phyloP scores from a whole-genome alignment of 116 monocot genomes.

The Iris pallida region DNA sequence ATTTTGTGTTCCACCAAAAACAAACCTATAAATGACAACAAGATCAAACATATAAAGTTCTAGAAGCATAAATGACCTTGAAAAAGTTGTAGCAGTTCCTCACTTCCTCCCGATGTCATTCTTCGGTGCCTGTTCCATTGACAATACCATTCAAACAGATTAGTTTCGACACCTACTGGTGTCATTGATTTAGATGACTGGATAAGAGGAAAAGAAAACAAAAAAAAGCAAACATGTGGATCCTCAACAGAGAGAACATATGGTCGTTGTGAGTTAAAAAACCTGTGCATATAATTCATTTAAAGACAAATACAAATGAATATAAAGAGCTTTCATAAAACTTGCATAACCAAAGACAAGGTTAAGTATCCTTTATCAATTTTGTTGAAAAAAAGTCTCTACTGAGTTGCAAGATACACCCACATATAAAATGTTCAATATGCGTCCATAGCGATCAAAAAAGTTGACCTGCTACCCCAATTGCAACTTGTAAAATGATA shows the following conservation, averaged over 20 bases:
- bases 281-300: slow-evolving; percentile 24
- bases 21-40: no score
- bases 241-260: slow-evolving; percentile 80
- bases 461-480: slow-evolving; percentile 55
- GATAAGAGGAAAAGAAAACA: slow-evolving; percentile 1
- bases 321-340: not conserved
- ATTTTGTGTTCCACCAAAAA: no score
- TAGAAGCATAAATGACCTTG: slow-evolving; percentile 44
- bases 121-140: slow-evolving; percentile 42
- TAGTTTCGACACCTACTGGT: not conserved
- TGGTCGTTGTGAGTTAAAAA: slow-evolving; percentile 60
- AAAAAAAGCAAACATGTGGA: slow-evolving; percentile 68
- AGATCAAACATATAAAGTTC: not conserved
- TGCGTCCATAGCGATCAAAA: slow-evolving; percentile 95
- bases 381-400: slow-evolving; percentile 73
- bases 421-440: slow-evolving; percentile 70
- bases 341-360: slow-evolving; percentile 7
- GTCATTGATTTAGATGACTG: not conserved
- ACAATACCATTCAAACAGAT: not conserved
- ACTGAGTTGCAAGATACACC: slow-evolving; percentile 75
- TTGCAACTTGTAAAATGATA: slow-evolving; percentile 16
- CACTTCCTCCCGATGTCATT: slow-evolving; percentile 94
- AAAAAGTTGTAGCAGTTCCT: slow-evolving; percentile 83
- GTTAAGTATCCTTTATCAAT: slow-evolving; percentile 51
- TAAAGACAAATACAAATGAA: not conserved